phyloP scores from a whole-genome alignment of 345 rosid species.

The Euphorbia pulcherrima region DNA sequence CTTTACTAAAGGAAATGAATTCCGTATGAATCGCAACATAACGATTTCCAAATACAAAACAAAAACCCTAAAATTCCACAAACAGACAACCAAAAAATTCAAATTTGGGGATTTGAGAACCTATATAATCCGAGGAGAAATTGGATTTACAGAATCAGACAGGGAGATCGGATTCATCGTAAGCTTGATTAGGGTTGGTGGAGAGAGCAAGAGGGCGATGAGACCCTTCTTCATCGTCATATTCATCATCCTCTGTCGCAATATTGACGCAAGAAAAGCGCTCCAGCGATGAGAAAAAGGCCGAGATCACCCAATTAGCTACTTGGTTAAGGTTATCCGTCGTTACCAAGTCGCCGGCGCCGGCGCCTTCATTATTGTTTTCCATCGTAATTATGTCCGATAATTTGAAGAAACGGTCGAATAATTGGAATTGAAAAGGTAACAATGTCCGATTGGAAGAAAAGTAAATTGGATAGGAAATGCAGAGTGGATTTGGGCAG shows the following conservation, averaged over 20 bases:
- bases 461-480: background rate
- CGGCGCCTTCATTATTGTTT: constrained; percentile 3
- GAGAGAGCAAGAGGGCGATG: constrained; percentile 52
- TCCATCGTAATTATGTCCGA: constrained; percentile 19
- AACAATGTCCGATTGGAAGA: background rate
- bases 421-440: background rate
- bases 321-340: constrained; percentile 47
- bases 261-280: constrained; percentile 87
- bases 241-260: constrained; percentile 63
- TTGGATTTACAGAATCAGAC: constrained; percentile 16
- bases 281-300: constrained; percentile 84
- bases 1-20: background rate
- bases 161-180: constrained; percentile 26
- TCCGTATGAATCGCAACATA: background rate
- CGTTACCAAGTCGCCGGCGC: constrained; percentile 29
- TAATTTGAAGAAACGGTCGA: background rate
- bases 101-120: background rate
- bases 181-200: constrained; percentile 22
- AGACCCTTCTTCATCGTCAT: constrained; percentile 46
- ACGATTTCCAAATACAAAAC: background rate
- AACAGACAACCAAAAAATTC: background rate
- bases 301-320: constrained; percentile 67
- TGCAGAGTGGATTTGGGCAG: background rate
- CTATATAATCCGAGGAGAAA: background rate
- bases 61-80: constrained; percentile 12